These are phyloP conservation scores for Fusarium mundagurra DNA, from an alignment of 2,329 filamentous ascomycete genomes.

Conservation along the genomic window DNA sequence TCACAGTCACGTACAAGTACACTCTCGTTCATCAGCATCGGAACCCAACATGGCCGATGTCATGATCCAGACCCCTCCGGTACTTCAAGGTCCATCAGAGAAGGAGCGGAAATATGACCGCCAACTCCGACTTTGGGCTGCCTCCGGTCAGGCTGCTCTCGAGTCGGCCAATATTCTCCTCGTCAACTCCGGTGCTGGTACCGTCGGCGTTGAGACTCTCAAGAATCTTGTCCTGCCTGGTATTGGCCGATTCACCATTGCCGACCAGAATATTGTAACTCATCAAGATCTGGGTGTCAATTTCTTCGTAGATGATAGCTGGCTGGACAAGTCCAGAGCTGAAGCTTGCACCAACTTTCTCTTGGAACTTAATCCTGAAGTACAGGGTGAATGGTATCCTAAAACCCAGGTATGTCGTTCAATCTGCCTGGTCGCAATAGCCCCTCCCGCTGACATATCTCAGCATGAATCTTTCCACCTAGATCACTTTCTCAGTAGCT, in stretches of 20 bases:
- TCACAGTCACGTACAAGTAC: background rate
- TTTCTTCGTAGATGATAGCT: slow-evolving; percentile 89
- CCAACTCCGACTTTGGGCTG: slow-evolving; percentile 94
- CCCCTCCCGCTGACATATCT: slow-evolving; percentile 3
- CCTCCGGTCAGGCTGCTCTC: slow-evolving; percentile 87
- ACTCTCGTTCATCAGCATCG: background rate
- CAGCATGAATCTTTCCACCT: slow-evolving; percentile 50
- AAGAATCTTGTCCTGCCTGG: slow-evolving; percentile 97
- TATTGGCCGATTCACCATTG: slow-evolving; percentile 92
- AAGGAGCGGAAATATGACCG: slow-evolving; percentile 88
- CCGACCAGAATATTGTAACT: slow-evolving; percentile 79
- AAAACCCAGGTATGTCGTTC: slow-evolving; percentile 49
- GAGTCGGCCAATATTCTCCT: slow-evolving; percentile 93
- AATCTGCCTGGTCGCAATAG: background rate
- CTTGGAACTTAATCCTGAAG: slow-evolving; percentile 91
- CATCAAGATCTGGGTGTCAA: slow-evolving; percentile 92
- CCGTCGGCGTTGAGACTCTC: slow-evolving; percentile 87
- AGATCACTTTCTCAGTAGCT: slow-evolving; percentile 52
- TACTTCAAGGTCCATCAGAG: slow-evolving; percentile 63
- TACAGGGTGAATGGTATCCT: slow-evolving; percentile 77
- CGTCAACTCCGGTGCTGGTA: slow-evolving; percentile 86
- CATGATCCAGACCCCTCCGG: slow-evolving; percentile 45
- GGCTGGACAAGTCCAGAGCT: slow-evolving; percentile 80
- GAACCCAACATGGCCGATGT: slow-evolving; percentile 43
- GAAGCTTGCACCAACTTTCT: slow-evolving; percentile 80